A percentile compares a stretch with the other conserved stretches of the same genome.
These are phyloP conservation scores for Exophiala dermatitidis DNA, from an alignment of 2,329 filamentous ascomycete genomes.

Conservation along the genomic window DNA sequence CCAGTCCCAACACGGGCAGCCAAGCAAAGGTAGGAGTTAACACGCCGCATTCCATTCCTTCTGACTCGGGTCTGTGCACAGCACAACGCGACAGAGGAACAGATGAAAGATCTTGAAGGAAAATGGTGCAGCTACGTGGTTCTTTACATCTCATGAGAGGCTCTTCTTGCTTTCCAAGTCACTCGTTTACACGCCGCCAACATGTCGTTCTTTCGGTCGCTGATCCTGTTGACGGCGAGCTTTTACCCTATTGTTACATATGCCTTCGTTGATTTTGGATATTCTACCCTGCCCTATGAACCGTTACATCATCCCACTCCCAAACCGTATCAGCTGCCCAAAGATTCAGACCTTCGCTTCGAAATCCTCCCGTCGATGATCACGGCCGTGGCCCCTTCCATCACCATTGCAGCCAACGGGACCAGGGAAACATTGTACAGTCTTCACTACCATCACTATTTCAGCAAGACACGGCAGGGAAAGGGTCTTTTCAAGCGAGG, in stretches of 20 bases:
- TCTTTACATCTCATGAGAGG: background rate
- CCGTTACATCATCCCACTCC: conserved; percentile 14
- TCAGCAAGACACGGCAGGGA: conserved; percentile 16
- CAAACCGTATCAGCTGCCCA: conserved; percentile 21
- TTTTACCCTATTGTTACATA: conserved; percentile 6
- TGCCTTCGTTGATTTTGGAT: conserved; percentile 21
- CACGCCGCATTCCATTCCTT: conserved; percentile 9
- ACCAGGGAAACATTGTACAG: conserved; percentile 20
- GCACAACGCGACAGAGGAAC: conserved; percentile 13
- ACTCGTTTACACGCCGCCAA: background rate
- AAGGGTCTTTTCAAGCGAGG: conserved; percentile 20
- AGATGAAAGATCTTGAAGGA: background rate
- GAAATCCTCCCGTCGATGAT: conserved; percentile 21
- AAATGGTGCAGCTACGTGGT: background rate
- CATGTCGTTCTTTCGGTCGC: conserved; percentile 7
- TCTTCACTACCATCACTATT: conserved; percentile 21
- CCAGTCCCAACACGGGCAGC: too few species aligned
- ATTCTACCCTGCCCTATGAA: conserved; percentile 14
- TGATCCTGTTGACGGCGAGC: conserved; percentile 10
- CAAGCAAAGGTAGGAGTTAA: background rate
- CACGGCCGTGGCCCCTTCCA: conserved; percentile 21
- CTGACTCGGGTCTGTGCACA: conserved; percentile 11
- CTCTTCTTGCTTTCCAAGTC: background rate
- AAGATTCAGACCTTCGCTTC: conserved; percentile 17
- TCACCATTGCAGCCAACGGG: conserved; percentile 17